These are phyloP conservation scores for Cladosporium sphaerospermum DNA, from an alignment of 2,329 filamentous ascomycete species.

Conservation along the genomic window DNA sequence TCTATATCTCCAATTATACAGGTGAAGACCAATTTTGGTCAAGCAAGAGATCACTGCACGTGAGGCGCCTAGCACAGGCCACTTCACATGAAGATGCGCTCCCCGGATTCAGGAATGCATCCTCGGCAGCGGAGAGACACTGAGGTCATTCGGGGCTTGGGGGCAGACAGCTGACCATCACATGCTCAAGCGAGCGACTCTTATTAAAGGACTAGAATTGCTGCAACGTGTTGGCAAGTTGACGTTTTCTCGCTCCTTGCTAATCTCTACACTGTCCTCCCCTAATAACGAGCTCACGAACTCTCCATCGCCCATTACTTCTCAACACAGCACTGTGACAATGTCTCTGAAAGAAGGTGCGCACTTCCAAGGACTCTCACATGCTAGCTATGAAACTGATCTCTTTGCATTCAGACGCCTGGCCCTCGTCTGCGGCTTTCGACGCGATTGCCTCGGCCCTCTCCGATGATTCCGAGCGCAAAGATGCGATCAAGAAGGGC, in stretches of 20 bases:
- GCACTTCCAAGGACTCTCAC: slow-evolving; percentile 15
- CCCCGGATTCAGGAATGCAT: slow-evolving; percentile 1
- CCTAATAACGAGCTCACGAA: neutral
- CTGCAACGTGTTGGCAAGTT: neutral
- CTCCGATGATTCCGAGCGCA: slow-evolving; percentile 62
- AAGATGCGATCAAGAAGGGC: slow-evolving; percentile 84
- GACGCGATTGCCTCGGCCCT: slow-evolving; percentile 76
- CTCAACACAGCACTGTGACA: slow-evolving; percentile 2
- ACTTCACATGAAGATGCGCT: neutral
- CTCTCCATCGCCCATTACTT: neutral
- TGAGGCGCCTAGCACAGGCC: neutral
- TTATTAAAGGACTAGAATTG: neutral
- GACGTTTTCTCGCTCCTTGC: too few species aligned
- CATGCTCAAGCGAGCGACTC: neutral
- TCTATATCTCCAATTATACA: neutral
- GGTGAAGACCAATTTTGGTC: slow-evolving; percentile 5
- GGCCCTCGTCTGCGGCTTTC: slow-evolving; percentile 80
- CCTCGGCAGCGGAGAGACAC: neutral
- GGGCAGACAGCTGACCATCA: neutral
- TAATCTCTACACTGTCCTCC: too few species aligned
- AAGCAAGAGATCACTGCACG: neutral
- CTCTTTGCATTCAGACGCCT: neutral
- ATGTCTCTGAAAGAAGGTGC: slow-evolving; percentile 72
- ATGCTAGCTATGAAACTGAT: neutral
- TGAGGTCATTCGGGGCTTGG: neutral